phyloP scores from a whole-genome alignment of 2,329 filamentous ascomycete species.

The Hymenoscyphus occultus region DNA sequence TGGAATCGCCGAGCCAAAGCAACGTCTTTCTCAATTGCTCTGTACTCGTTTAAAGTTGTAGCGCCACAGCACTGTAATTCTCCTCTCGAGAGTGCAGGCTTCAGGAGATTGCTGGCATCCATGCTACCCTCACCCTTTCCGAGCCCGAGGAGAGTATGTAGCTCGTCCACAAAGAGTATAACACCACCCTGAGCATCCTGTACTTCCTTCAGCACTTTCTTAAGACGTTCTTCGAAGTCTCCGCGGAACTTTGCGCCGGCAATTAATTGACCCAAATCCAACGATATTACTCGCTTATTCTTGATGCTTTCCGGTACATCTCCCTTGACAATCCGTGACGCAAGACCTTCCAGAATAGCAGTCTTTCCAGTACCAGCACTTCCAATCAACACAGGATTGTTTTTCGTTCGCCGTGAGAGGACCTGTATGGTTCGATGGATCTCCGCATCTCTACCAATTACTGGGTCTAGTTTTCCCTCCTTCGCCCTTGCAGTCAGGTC shows the following conservation, averaged over 20 bases:
- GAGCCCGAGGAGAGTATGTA: conserved; percentile 86
- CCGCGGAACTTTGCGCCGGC: conserved; percentile 94
- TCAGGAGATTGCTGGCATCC: conserved; percentile 91
- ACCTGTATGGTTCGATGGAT: conserved; percentile 95
- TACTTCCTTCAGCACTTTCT: conserved; percentile 82
- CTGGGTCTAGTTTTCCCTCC: conserved; percentile 89
- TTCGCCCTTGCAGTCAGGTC: conserved; percentile 83
- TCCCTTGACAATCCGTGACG: conserved; percentile 82
- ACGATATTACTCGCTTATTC: conserved; percentile 81
- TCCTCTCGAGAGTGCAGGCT: conserved; percentile 87
- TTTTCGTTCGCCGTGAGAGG: conserved; percentile 87
- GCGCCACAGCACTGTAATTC: conserved; percentile 95
- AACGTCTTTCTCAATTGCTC: conserved; percentile 92
- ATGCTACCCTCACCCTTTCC: conserved; percentile 96
- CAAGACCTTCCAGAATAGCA: conserved; percentile 85
- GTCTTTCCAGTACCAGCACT: conserved; percentile 85
- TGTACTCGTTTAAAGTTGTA: conserved; percentile 89
- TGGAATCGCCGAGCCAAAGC: conserved; percentile 91
- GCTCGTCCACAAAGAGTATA: conserved; percentile 92
- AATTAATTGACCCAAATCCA: conserved; percentile 90
- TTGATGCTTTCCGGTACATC: conserved; percentile 96
- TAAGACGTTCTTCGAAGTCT: conserved; percentile 92
- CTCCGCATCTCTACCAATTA: conserved; percentile 88
- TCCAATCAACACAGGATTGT: conserved; percentile 84
- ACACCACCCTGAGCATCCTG: conserved; percentile 84